Percentiles rank a stretch among this genome's conserved stretches.
These are phyloP conservation scores for Pachysolen tannophilus DNA, from an alignment of 805 yeast species.

Conservation along the genomic window DNA sequence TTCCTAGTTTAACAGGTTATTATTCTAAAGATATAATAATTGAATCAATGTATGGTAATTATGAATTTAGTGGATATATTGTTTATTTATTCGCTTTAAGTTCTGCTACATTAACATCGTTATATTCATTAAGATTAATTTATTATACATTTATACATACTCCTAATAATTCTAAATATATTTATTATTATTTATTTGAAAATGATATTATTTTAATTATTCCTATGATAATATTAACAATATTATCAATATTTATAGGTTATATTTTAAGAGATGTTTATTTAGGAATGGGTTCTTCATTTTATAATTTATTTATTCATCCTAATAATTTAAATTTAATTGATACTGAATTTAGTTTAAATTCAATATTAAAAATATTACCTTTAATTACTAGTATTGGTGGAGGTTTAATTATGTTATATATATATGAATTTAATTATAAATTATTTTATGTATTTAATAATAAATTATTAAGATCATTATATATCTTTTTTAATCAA, in stretches of 20 bases:
- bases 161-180: slow-evolving; percentile 10
- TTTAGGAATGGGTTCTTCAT: slow-evolving; percentile 15
- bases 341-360: slow-evolving; percentile 16
- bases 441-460: slow-evolving; percentile 10
- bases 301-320: slow-evolving; percentile 14
- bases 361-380: slow-evolving; percentile 13
- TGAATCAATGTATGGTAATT: slow-evolving; percentile 15
- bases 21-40: slow-evolving; percentile 17
- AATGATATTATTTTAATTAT: slow-evolving; percentile 10
- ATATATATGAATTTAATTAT: slow-evolving; percentile 15
- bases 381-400: slow-evolving; percentile 6
- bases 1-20: slow-evolving; percentile 16
- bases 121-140: slow-evolving; percentile 16
- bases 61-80: slow-evolving; percentile 14
- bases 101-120: slow-evolving; percentile 17
- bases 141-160: slow-evolving; percentile 15
- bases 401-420: slow-evolving; percentile 9
- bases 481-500: slow-evolving; percentile 14
- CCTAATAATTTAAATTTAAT: slow-evolving; percentile 15
- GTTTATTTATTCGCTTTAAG: slow-evolving; percentile 15
- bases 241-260: slow-evolving; percentile 16
- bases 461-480: slow-evolving; percentile 9
- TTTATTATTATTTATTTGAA: slow-evolving; percentile 15
- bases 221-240: slow-evolving; percentile 17
- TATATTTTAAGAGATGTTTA: slow-evolving; percentile 17